A percentile compares a stretch with the other conserved stretches of the same genome.
phyloP scores from a whole-genome alignment of 441 rosid genomes.

The Sinapis alba region DNA sequence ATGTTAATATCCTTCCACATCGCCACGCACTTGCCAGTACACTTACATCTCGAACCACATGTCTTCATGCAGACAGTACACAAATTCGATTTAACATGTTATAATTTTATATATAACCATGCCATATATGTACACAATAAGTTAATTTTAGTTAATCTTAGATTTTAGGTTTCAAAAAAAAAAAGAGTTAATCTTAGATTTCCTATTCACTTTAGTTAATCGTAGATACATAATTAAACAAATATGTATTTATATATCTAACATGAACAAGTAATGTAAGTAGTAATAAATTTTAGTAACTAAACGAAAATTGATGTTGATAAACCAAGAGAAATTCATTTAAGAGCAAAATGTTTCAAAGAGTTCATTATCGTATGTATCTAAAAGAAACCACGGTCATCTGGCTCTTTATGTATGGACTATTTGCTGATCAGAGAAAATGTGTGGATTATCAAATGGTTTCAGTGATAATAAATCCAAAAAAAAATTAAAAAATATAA shows the following conservation, averaged over 20 bases:
- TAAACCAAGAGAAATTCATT: background rate
- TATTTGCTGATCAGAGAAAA: background rate
- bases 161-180: too few species aligned
- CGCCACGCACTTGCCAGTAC: background rate
- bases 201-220: background rate
- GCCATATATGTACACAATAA: background rate
- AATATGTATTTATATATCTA: background rate
- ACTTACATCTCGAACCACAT: background rate
- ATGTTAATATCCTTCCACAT: constrained; percentile 12
- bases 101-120: background rate
- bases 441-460: background rate
- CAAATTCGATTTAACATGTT: background rate
- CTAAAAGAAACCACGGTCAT: background rate
- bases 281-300: background rate
- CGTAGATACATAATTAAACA: background rate
- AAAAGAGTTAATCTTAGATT: too few species aligned
- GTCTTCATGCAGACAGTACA: background rate
- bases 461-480: background rate
- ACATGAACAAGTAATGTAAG: background rate
- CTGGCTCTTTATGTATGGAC: background rate
- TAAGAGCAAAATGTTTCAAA: background rate
- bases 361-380: background rate
- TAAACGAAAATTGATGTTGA: background rate
- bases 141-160: background rate
- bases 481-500: background rate